Conservation (phyloP, 163 green algal species). For the Chlamydomonas reinhardtii region DNA sequence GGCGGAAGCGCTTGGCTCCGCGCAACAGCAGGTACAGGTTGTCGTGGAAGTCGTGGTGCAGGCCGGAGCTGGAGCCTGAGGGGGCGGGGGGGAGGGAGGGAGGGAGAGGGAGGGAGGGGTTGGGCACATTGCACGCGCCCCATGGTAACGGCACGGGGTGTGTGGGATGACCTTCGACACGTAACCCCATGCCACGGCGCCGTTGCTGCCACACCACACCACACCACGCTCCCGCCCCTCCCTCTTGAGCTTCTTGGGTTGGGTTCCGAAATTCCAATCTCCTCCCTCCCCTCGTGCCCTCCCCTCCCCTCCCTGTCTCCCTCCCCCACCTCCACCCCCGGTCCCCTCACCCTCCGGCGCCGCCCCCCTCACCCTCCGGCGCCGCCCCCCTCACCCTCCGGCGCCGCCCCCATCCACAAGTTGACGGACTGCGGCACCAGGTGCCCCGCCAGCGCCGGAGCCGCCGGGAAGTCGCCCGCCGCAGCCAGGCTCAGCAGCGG, state of each 20-base stretch:
- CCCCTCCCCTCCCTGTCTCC: too few relatives aligned
- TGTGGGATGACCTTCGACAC: too few relatives aligned
- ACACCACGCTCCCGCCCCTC: too few relatives aligned
- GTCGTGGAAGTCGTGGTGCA: conserved; percentile 96
- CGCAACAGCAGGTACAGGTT: conserved; percentile 91
- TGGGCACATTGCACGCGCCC: too few relatives aligned
- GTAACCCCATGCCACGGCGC: too few relatives aligned
- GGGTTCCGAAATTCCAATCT: too few relatives aligned
- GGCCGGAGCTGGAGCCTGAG: conserved; percentile 78
- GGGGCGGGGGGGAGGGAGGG: not conserved
- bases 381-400: conserved; percentile 48
- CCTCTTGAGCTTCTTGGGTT: too few relatives aligned
- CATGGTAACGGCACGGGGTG: too few relatives aligned
- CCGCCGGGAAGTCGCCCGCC: conserved; percentile 68
- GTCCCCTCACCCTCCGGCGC: not conserved
- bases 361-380: not conserved
- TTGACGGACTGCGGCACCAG: conserved; percentile 88
- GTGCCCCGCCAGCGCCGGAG: conserved; percentile 69
- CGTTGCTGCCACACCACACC: too few relatives aligned
- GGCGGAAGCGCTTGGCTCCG: conserved; percentile 86
- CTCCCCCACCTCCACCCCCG: not conserved
- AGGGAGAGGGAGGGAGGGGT: not conserved
- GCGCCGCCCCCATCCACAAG: conserved; percentile 84
- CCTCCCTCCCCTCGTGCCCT: too few relatives aligned
- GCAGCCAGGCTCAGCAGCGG: conserved; percentile 59